Percentiles rank a stretch among this genome's conserved stretches.
These are phyloP conservation scores for Platanus orientalis DNA, from an alignment of 164 flowering plant genomes.

Conservation along the genomic window DNA sequence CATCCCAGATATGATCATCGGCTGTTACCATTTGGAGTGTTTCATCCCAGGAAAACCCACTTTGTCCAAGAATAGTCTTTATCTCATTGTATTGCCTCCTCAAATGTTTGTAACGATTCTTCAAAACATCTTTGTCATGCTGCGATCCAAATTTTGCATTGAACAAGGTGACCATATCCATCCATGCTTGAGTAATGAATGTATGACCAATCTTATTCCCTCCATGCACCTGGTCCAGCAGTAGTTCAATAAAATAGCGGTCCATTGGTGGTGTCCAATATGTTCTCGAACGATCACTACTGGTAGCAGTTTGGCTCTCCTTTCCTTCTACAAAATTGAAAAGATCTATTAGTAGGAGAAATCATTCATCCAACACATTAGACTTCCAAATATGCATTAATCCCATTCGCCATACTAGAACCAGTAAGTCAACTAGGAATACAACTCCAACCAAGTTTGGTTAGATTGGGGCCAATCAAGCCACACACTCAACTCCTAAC, in stretches of 20 bases:
- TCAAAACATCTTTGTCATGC: background rate
- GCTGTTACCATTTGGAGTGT: background rate
- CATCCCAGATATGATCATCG: background rate
- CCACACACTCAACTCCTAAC: background rate
- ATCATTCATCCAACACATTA: background rate
- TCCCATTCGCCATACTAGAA: background rate
- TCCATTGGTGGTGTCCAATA: conserved; percentile 2
- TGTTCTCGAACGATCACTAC: background rate
- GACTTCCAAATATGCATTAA: background rate
- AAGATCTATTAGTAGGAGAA: background rate
- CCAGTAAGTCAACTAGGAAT: no score
- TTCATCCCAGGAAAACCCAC: conserved; percentile 1
- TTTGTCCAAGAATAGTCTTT: background rate
- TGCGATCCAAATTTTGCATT: conserved; percentile 1
- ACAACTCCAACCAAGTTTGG: background rate
- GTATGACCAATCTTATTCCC: background rate
- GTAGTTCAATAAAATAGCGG: conserved; percentile 1
- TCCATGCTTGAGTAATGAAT: background rate
- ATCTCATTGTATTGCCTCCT: background rate
- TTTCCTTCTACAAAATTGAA: background rate
- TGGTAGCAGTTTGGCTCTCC: background rate
- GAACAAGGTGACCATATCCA: background rate
- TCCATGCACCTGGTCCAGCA: background rate
- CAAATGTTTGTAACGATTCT: background rate
- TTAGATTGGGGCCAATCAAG: no score